Evolutionary conservation across 2,329 filamentous ascomycete species (phyloP), one percentile per base, ranked within the genome.

Genomic region (Colletotrichum kahawae): DNA sequence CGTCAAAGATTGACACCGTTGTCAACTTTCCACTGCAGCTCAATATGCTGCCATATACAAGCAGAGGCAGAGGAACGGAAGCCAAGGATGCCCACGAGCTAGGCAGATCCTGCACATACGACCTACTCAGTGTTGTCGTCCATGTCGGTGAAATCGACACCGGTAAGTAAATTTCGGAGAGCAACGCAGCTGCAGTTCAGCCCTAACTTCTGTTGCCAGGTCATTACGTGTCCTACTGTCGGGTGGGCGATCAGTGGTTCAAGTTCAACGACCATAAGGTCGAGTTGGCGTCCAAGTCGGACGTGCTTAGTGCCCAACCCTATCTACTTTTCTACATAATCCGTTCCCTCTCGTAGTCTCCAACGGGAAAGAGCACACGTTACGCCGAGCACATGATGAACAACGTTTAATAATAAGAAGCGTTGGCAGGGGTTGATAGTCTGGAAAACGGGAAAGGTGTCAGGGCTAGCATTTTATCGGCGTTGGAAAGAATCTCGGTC

Each of bases 181-280:
- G 24, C 18, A 27, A 10, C 51, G 33, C 36, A 21, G 9, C 57
- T 70, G 51, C 57, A 62, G 60, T 67, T 68, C 31, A 60, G 51
- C 21, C 18, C 65, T 71, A 18, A 65, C 29, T 10, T 6, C 27
- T 18, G n/a, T 27, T 14, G 21, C 16, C 33, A 86, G 85, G 95
- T 9, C 95, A 97, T 82, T 97, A 97, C 81, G 92, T 96, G 71
- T 95, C 93, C n/a, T 98, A 97, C 83, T 95, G 94, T 75, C 89
- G 95, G 62, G 93, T 96, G 74, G 94, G 93, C 6, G 93, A 95
- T 70, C 91, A 98, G 90, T 98, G 96, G 96, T 98, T 98, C 83
- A 92, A 95, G 70, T 98, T 98, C 85, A 97, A 98, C 81, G 96
- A 98, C 82, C 96, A 97, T 82, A 95, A 95, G 82, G 96, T 98